Conservation (phyloP, 2,329 filamentous ascomycete genomes). For the Colletotrichum magnum region DNA sequence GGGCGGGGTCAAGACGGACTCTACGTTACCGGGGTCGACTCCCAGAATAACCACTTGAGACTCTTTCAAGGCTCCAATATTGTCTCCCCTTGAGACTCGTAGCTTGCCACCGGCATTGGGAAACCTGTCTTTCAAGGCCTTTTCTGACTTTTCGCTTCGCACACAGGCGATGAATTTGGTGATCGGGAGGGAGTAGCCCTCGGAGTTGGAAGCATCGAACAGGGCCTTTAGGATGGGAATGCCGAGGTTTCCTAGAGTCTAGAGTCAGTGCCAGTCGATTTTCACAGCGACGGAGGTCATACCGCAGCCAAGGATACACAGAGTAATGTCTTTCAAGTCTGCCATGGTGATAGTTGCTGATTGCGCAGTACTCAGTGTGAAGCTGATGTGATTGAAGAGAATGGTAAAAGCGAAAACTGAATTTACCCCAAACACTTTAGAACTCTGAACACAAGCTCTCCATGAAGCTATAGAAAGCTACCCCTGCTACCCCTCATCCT, state of each 20-base stretch:
- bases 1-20: slow-evolving; percentile 52
- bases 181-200: slow-evolving; percentile 43
- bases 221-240: slow-evolving; percentile 47
- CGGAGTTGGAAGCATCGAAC: slow-evolving; percentile 26
- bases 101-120: slow-evolving; percentile 36
- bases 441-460: background rate
- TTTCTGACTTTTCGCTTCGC: slow-evolving; percentile 46
- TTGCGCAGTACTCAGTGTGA: background rate
- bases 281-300: background rate
- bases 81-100: slow-evolving; percentile 49
- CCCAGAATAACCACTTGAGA: slow-evolving; percentile 61
- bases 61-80: slow-evolving; percentile 50
- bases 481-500: slow-evolving; percentile 27
- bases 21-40: slow-evolving; percentile 61
- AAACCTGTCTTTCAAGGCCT: slow-evolving; percentile 44
- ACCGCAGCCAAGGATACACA: slow-evolving; percentile 42
- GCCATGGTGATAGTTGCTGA: slow-evolving; percentile 2
- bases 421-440: background rate
- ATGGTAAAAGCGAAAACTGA: background rate
- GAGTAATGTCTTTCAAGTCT: slow-evolving; percentile 1
- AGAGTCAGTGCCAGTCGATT: background rate
- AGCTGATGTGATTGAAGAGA: too few species aligned
- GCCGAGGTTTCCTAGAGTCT: slow-evolving; percentile 49
- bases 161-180: slow-evolving; percentile 48
- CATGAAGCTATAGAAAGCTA: background rate